Evolutionary conservation across 352 stramenopile species (phyloP).

Genomic region (Phytophthora chlamydospora): DNA sequence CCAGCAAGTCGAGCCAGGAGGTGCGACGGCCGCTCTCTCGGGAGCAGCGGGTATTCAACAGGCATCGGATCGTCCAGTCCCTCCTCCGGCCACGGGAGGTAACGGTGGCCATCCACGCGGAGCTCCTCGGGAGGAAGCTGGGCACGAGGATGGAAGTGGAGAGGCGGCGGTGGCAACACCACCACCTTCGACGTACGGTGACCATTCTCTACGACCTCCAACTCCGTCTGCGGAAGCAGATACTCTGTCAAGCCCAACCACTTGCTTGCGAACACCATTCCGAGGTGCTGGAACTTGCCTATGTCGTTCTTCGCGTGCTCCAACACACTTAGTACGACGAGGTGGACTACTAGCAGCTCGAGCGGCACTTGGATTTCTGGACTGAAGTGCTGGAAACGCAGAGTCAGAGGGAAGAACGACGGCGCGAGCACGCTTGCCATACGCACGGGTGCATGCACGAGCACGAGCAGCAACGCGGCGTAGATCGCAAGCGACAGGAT

Average conservation of each 20-base stretch:
- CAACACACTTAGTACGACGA: constrained; percentile 94
- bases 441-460: constrained; percentile 89
- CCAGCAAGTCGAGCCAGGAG: constrained; percentile 59
- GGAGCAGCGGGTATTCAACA: constrained; percentile 77
- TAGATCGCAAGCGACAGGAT: constrained; percentile 94
- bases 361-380: constrained; percentile 95
- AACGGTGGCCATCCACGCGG: constrained; percentile 71
- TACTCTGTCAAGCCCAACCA: constrained; percentile 74
- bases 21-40: constrained; percentile 55
- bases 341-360: constrained; percentile 96
- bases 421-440: constrained; percentile 54
- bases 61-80: constrained; percentile 70
- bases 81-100: constrained; percentile 87
- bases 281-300: constrained; percentile 73
- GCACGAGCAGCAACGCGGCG: constrained; percentile 78
- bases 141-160: constrained; percentile 83
- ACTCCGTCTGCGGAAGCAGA: constrained; percentile 63
- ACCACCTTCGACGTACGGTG: constrained; percentile 39
- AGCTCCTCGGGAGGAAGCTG: constrained; percentile 74
- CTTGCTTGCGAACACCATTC: constrained; percentile 60
- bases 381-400: constrained; percentile 94
- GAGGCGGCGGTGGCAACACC: constrained; percentile 69
- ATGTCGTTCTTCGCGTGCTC: constrained; percentile 92
- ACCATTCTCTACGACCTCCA: constrained; percentile 42
- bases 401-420: constrained; percentile 70